Percentiles rank a stretch among this genome's conserved stretches.
phyloP scores from a whole-genome alignment of 2,329 filamentous ascomycete species.

The Monilinia polystroma region DNA sequence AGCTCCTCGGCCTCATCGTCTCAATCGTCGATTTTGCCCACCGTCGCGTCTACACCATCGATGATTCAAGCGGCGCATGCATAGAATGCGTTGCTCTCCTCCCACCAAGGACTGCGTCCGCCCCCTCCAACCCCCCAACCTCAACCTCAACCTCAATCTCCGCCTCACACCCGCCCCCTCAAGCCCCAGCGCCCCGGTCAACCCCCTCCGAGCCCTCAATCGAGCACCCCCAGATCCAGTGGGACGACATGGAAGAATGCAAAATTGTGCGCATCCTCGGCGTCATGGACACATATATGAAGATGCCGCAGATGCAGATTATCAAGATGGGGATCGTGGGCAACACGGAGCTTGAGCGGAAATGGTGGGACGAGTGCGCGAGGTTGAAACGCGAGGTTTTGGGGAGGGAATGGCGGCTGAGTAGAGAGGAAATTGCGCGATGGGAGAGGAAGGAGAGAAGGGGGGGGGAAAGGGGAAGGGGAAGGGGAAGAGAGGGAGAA shows the following conservation, averaged over 20 bases:
- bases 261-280: slow-evolving; percentile 59
- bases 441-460: slow-evolving; percentile 25
- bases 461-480: slow-evolving; percentile 35
- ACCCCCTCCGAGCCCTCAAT: slow-evolving; percentile 60
- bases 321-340: slow-evolving; percentile 50
- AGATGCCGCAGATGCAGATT: slow-evolving; percentile 52
- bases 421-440: slow-evolving; percentile 42
- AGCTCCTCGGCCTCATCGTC: slow-evolving; percentile 68
- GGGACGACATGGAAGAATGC: slow-evolving; percentile 49
- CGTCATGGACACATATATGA: slow-evolving; percentile 48
- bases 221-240: slow-evolving; percentile 32
- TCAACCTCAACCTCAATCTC: too few relatives aligned
- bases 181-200: background rate
- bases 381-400: slow-evolving; percentile 53
- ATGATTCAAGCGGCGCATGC: slow-evolving; percentile 62
- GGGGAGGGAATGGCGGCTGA: slow-evolving; percentile 55
- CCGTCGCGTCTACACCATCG: slow-evolving; percentile 56
- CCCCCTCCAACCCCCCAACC: too few relatives aligned
- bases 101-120: background rate
- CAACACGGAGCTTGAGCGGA: slow-evolving; percentile 57
- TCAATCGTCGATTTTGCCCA: slow-evolving; percentile 53
- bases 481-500: background rate
- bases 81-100: slow-evolving; percentile 47
- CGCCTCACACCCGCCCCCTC: too few relatives aligned
- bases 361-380: slow-evolving; percentile 56